Percentiles rank a stretch among this genome's conserved stretches.
Evolutionary conservation across 2,329 filamentous ascomycete genomes (phyloP).

Genomic region (Fusarium sp.): DNA sequence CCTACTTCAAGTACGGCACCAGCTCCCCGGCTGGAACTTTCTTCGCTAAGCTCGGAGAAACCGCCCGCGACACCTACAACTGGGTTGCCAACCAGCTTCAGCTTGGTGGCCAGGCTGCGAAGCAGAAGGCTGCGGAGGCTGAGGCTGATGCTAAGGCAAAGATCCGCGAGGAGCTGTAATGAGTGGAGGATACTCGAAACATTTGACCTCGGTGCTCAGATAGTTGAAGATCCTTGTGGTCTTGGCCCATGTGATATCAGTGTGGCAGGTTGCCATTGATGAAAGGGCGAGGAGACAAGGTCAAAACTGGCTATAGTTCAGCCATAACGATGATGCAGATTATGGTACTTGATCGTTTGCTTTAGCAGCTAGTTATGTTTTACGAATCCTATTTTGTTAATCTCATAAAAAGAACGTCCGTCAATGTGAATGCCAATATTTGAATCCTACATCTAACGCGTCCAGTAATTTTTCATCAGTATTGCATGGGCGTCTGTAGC

Average conservation of each 20-base stretch:
- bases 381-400: constrained; percentile 17
- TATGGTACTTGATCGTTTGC: constrained; percentile 17
- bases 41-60: constrained; percentile 69
- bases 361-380: constrained; percentile 35
- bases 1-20: constrained; percentile 82
- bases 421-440: not conserved
- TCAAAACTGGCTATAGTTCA: not conserved
- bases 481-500: not conserved
- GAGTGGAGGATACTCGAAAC: not conserved
- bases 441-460: not conserved
- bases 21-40: constrained; percentile 72
- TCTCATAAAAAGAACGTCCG: not conserved
- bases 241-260: not conserved
- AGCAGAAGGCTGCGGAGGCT: constrained; percentile 57
- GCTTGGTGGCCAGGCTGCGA: constrained; percentile 59
- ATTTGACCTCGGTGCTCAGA: not conserved
- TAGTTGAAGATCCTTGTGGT: not conserved
- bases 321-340: not conserved
- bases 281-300: not conserved
- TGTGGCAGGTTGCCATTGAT: not conserved
- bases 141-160: constrained; percentile 49
- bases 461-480: not conserved
- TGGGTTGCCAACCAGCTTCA: constrained; percentile 63
- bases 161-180: constrained; percentile 61
- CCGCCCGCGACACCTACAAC: constrained; percentile 58